phyloP scores from a whole-genome alignment of 345 rosid genomes.

The Geranium brycei region DNA sequence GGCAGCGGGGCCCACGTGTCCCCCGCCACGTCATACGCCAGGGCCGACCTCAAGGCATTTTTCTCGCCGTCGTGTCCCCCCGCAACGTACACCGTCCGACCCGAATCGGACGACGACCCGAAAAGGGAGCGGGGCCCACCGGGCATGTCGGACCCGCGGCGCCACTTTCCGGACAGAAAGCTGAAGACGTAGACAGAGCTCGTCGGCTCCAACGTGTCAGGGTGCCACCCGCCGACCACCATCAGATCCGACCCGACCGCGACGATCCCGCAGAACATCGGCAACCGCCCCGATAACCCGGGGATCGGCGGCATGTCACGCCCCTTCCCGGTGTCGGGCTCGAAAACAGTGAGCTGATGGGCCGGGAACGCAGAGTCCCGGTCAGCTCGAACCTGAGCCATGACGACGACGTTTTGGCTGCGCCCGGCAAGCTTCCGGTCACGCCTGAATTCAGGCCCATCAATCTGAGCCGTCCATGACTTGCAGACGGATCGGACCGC shows the following conservation, averaged over 20 bases:
- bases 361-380: neutral
- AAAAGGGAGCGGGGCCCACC: slow-evolving; percentile 48
- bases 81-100: slow-evolving; percentile 48
- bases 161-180: slow-evolving; percentile 48
- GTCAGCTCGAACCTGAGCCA: slow-evolving; percentile 23
- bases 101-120: slow-evolving; percentile 49
- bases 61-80: slow-evolving; percentile 72
- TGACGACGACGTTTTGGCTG: slow-evolving; percentile 34
- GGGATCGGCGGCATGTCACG: slow-evolving; percentile 44
- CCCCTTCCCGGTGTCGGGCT: slow-evolving; percentile 46
- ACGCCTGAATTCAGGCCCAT: slow-evolving; percentile 2
- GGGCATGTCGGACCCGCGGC: slow-evolving; percentile 53
- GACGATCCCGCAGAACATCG: slow-evolving; percentile 49
- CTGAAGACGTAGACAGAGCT: slow-evolving; percentile 37
- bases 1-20: slow-evolving; percentile 48
- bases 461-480: slow-evolving; percentile 10
- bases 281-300: slow-evolving; percentile 31
- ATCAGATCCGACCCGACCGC: slow-evolving; percentile 50
- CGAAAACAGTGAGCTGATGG: slow-evolving; percentile 31
- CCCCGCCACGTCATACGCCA: slow-evolving; percentile 44
- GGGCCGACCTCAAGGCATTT: slow-evolving; percentile 48
- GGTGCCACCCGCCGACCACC: slow-evolving; percentile 74
- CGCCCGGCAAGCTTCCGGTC: slow-evolving; percentile 19
- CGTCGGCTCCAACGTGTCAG: slow-evolving; percentile 43
- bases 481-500: neutral